Evolutionary conservation across 1,139 yeast genomes (phyloP).

Genomic region (Debaryomyces singareniensis): DNA sequence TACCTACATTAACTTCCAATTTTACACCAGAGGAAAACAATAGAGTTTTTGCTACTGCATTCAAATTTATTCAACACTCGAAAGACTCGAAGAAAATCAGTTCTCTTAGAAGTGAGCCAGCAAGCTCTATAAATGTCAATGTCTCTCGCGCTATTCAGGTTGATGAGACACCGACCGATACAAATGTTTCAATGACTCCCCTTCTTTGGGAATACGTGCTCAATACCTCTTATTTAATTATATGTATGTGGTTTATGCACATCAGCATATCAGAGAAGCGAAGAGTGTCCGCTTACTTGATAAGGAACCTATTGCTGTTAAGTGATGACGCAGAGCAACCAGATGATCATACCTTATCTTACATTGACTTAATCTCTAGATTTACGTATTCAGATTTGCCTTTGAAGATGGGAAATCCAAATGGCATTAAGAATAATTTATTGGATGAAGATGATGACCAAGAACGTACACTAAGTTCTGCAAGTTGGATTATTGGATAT

Average conservation of each 20-base stretch:
- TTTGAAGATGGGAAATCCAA: conserved; percentile 33
- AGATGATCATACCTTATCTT: conserved; percentile 54
- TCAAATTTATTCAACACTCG: conserved; percentile 71
- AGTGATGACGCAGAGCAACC: conserved; percentile 21
- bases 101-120: conserved; percentile 2
- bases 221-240: conserved; percentile 60
- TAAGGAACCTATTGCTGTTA: conserved; percentile 49
- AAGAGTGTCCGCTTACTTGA: conserved; percentile 54
- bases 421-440: conserved; percentile 8
- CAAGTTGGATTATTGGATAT: conserved; percentile 60
- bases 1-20: conserved; percentile 64
- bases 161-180: conserved; percentile 46
- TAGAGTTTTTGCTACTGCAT: conserved; percentile 77
- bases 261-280: conserved; percentile 55
- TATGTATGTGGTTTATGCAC: conserved; percentile 69
- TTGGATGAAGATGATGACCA: conserved; percentile 1
- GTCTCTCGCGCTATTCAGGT: conserved; percentile 31
- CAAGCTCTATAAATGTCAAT: conserved; percentile 19
- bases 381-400: conserved; percentile 65
- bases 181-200: conserved; percentile 34
- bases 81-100: conserved; percentile 35
- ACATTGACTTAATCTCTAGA: conserved; percentile 60
- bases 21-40: conserved; percentile 74
- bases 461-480: conserved; percentile 19
- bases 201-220: conserved; percentile 54